Evolutionary conservation across 305 asterid genomes (phyloP).

Genomic region (Fraxinus ornus): DNA sequence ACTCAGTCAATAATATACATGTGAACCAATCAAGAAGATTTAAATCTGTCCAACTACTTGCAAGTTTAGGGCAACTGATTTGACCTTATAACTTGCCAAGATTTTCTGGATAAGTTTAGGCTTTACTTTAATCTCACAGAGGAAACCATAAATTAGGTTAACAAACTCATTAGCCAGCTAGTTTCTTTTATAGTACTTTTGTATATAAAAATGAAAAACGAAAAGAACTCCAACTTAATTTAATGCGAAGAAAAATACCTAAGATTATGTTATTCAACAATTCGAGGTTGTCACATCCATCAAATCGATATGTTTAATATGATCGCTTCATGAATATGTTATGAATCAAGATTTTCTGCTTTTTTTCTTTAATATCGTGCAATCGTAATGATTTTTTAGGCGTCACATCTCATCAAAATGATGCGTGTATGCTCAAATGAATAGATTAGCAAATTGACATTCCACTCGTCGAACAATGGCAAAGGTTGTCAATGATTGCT

Average conservation of each 20-base stretch:
- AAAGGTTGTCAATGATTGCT: background rate
- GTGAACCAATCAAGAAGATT: conserved; percentile 14
- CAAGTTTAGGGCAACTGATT: conserved; percentile 34
- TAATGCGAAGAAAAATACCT: background rate
- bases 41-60: conserved; percentile 36
- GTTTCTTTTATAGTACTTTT: conserved; percentile 33
- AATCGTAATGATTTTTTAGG: background rate
- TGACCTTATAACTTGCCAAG: conserved; percentile 28
- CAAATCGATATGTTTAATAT: background rate
- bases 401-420: background rate
- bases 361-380: background rate
- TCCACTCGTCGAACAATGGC: background rate
- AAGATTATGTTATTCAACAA: background rate
- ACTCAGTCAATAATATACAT: background rate
- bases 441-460: background rate
- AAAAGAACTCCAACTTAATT: conserved; percentile 6
- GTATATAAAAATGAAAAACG: background rate
- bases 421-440: background rate
- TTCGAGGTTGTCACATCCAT: background rate
- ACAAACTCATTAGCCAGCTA: conserved; percentile 44
- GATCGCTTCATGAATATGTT: background rate
- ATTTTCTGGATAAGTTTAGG: conserved; percentile 28
- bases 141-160: conserved; percentile 47
- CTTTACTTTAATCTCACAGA: conserved; percentile 25
- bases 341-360: background rate